phyloP scores from a whole-genome alignment of 148 eudicot species.

The Rhododendron simsii region DNA sequence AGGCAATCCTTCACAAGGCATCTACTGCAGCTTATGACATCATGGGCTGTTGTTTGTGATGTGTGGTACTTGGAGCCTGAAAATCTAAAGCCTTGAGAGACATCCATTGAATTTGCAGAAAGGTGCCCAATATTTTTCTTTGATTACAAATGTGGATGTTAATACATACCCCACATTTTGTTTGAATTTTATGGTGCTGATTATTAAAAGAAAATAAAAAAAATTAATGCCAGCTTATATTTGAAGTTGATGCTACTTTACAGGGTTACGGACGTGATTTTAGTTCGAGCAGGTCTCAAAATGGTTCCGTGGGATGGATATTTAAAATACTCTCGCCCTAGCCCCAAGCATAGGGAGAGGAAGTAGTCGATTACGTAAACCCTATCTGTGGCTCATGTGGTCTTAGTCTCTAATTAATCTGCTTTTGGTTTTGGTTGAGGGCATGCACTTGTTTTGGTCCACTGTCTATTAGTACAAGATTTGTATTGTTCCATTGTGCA shows the following conservation, averaged over 20 bases:
- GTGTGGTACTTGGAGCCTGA: constrained; percentile 99
- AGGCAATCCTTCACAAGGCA: constrained; percentile 97
- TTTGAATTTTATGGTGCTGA: not conserved
- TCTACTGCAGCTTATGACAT: constrained; percentile 94
- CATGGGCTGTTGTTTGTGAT: constrained; percentile 99
- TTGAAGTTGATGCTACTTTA: constrained; percentile 5
- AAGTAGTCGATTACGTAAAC: constrained; percentile 49
- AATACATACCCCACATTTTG: not conserved
- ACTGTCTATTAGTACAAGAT: not conserved
- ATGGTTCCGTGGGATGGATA: constrained; percentile 99
- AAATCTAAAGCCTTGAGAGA: constrained; percentile 76
- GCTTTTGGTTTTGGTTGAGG: not conserved
- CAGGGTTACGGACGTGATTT: constrained; percentile 84
- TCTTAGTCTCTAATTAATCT: not conserved
- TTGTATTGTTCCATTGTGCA: not conserved
- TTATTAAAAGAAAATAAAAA: not conserved
- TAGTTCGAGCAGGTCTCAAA: constrained; percentile 83
- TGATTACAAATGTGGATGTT: not conserved
- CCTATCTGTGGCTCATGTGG: not conserved
- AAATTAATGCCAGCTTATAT: not conserved
- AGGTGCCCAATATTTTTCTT: constrained; percentile 32
- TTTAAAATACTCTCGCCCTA: constrained; percentile 90
- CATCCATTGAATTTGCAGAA: constrained; percentile 95
- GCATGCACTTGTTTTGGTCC: not conserved
- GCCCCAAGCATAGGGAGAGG: constrained; percentile 88